phyloP scores from a whole-genome alignment of 345 rosid species.

The Ricinus communis region DNA sequence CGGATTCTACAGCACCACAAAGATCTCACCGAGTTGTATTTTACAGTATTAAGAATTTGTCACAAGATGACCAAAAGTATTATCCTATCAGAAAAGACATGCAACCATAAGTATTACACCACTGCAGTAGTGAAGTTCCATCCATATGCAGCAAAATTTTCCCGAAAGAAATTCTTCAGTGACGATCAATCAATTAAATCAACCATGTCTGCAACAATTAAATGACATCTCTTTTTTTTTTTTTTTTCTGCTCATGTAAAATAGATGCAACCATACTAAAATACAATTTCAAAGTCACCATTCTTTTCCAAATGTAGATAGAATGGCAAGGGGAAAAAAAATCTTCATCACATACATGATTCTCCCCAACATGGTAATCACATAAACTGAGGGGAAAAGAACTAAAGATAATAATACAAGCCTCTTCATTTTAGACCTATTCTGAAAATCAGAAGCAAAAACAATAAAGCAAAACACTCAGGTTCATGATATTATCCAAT shows the following conservation, averaged over 20 bases:
- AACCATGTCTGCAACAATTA: slow-evolving; percentile 4
- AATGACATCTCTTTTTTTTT: not conserved
- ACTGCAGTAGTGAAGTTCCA: not conserved
- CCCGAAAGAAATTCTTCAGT: not conserved
- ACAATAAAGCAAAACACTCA: slow-evolving; percentile 37
- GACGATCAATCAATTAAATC: not conserved
- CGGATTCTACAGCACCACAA: too few relatives aligned
- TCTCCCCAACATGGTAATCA: slow-evolving; percentile 29
- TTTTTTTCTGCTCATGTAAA: not conserved
- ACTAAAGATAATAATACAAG: slow-evolving; percentile 38
- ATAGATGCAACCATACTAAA: slow-evolving; percentile 12
- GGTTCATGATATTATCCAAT: slow-evolving; percentile 28
- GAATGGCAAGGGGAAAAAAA: slow-evolving; percentile 21
- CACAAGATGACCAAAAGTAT: too few relatives aligned
- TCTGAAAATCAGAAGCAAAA: slow-evolving; percentile 31
- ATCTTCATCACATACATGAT: slow-evolving; percentile 42
- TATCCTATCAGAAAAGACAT: too few relatives aligned
- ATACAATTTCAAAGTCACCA: slow-evolving; percentile 27
- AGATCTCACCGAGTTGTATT: too few relatives aligned
- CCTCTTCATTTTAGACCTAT: slow-evolving; percentile 43
- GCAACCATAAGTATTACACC: too few relatives aligned
- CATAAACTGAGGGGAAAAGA: slow-evolving; percentile 15
- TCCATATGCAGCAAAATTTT: not conserved
- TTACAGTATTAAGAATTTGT: too few relatives aligned
- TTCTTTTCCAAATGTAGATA: slow-evolving; percentile 29